A percentile compares a stretch with the other conserved stretches of the same genome.
phyloP scores from a whole-genome alignment of 1,284 basidiomycete species.

The Hemileia vastatrix region DNA sequence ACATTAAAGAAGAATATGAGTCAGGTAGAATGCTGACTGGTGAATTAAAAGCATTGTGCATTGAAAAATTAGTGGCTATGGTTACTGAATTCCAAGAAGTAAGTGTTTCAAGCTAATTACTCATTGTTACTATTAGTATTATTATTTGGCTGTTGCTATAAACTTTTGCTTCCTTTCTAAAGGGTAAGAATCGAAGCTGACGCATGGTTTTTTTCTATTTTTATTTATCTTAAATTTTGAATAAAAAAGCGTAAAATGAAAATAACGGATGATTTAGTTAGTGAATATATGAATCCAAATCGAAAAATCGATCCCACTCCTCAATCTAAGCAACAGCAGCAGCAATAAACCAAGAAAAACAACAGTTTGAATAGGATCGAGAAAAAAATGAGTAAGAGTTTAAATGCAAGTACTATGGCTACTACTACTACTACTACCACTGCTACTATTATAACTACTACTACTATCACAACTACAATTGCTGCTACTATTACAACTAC shows the following conservation, averaged over 20 bases:
- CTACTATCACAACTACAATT: too few species aligned
- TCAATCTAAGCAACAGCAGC: too few species aligned
- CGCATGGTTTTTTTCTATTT: neutral
- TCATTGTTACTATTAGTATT: slow-evolving; percentile 7
- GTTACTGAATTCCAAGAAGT: slow-evolving; percentile 82
- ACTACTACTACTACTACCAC: too few species aligned
- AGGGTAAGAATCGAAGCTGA: too few species aligned
- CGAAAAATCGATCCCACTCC: slow-evolving; percentile 73
- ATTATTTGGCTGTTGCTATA: too few species aligned
- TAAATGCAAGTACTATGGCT: too few species aligned
- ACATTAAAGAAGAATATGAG: slow-evolving; percentile 66
- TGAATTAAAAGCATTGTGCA: slow-evolving; percentile 84
- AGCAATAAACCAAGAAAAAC: too few species aligned
- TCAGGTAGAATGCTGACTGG: slow-evolving; percentile 79
- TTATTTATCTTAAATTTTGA: neutral
- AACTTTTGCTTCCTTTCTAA: too few species aligned
- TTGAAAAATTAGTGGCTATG: slow-evolving; percentile 72
- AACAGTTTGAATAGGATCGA: too few species aligned
- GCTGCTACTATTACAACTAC: too few species aligned
- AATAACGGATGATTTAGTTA: slow-evolving; percentile 68
- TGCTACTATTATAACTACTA: too few species aligned
- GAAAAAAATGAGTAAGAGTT: too few species aligned
- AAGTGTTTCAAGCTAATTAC: slow-evolving; percentile 25
- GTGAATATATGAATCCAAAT: slow-evolving; percentile 70
- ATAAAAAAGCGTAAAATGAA: slow-evolving; percentile 59